Conservation (phyloP, 2,329 filamentous ascomycete species). For the Cladosporium sp. region DNA sequence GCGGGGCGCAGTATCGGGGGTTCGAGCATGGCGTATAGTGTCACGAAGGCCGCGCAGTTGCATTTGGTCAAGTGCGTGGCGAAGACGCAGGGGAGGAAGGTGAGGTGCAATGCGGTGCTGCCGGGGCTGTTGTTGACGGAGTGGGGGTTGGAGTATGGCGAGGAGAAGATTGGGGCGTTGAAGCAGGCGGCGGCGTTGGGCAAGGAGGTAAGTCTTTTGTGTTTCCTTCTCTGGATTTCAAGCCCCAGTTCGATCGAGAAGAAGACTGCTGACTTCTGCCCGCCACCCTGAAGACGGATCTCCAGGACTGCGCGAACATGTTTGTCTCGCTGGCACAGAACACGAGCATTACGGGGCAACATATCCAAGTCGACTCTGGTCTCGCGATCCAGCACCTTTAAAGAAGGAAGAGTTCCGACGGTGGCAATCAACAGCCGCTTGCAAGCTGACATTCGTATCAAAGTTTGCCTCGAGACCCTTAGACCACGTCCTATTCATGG, state of each 20-base stretch:
- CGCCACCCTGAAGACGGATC: constrained; percentile 42
- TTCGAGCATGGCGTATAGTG: constrained; percentile 68
- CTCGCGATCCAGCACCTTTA: constrained; percentile 13
- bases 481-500: too few relatives aligned
- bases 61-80: constrained; percentile 68
- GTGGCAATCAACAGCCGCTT: neutral
- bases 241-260: too few relatives aligned
- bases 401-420: neutral
- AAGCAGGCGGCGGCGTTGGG: constrained; percentile 62
- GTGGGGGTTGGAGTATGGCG: constrained; percentile 54
- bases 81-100: constrained; percentile 60
- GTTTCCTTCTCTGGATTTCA: neutral
- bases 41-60: constrained; percentile 73
- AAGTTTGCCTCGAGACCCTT: neutral
- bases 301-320: constrained; percentile 57
- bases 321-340: constrained; percentile 58
- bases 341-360: constrained; percentile 51
- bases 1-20: constrained; percentile 55
- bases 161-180: constrained; percentile 57
- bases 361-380: constrained; percentile 44
- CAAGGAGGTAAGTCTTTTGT: constrained; percentile 48
- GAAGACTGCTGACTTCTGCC: neutral
- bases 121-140: constrained; percentile 67
- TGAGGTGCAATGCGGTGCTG: constrained; percentile 64
- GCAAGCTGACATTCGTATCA: neutral